Evolutionary conservation across 2,329 filamentous ascomycete genomes (phyloP), one percentile per base, ranked within the genome.

Genomic region (Talaromyces sp.): DNA sequence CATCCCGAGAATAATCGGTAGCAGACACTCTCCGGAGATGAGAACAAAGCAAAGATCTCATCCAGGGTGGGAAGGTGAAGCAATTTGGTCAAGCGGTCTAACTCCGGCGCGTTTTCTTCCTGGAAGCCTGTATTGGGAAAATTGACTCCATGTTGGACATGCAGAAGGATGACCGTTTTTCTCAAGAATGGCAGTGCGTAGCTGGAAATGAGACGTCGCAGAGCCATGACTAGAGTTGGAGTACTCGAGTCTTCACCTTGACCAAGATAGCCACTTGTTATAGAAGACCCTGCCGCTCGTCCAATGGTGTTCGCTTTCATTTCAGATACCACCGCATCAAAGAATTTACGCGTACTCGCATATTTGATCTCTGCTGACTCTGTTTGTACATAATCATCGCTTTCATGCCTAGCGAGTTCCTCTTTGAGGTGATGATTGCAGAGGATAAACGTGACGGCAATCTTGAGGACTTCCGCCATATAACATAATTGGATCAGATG

Each of bases 151-250:
- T 91, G 93, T 70, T 92, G 90, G 66, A 96, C 89, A 75, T 98
- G 89, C 68, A 98, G 86, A 43, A 98, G 86, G 57, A 99, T 86
- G 52, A 88, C 85, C 8, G 86, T 85, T 80, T 99, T 99, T 66
- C 95, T 90, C 45, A 99, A 82, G 80, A 97, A 99, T 0, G 88
- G 84, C n/a, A 97, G 83, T 3, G 93, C 92, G 73, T 98, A 99
- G 72, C 90, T 93, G 68, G 89, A 87, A 27, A 92, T 84, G 3
- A 81, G 71, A 41, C 73, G 73, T 16, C 73, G 71, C 35, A 80
- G 66, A 1, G 73, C 75, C 59, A 76, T 69, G 9, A 78, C 73
- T 13, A 76, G 66, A 9, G 65, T 68, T 1, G 74, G 70, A 1
- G 75, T 76, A 24, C 70, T 73, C 6, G 75, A 73, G 37, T 75